Evolutionary conservation across 129 eudicot species (phyloP), one percentile per base, ranked within the genome.

Genomic region (Oenanthe sinensis): DNA sequence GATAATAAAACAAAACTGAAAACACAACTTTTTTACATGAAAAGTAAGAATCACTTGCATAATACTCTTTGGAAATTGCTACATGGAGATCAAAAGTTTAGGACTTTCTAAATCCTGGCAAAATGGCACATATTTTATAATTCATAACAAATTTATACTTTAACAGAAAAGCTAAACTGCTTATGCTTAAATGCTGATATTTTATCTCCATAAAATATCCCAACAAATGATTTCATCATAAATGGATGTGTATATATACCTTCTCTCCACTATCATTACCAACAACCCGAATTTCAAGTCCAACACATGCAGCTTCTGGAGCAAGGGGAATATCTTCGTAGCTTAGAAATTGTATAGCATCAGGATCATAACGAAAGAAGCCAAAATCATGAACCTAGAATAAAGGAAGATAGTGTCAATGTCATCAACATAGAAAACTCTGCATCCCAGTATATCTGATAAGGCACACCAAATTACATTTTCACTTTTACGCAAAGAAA

Each of bases 191-290:
- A 58, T 58, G 19, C 13, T 30, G 71, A 65, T 30, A 13, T 30
- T 67, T 13, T 22, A 67, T 67, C 72, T 30, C 30, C 22, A 30
- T 13, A 13, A 0, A 7, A 67, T 26, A 26, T 12, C 22, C 15
- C 30, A 16, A 30, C 37, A 72, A 44, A 44, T 43, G 52, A 22
- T n/a, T 43, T 72, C 33, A 22, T 72, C 52, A 72, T n/a, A 20
- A 43, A 20, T 9, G 4, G 28, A 43, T 16, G 47, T 39, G 75
- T 60, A 36, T 54, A 70, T 52, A 75, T 87, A 91, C 98, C 98
- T 95, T 95, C 87, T 95, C 98, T 75, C 98, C 98, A 87, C 98
- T 95, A 79, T 95, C 98, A 81, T 95, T 95, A 60, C 98, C 98
- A 77, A 95, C 98, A 81, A 95, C 98, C 87, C 98, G 84, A 71